These are phyloP conservation scores for Talaromyces sp. DNA, from an alignment of 2,329 filamentous ascomycete species.

Conservation along the genomic window DNA sequence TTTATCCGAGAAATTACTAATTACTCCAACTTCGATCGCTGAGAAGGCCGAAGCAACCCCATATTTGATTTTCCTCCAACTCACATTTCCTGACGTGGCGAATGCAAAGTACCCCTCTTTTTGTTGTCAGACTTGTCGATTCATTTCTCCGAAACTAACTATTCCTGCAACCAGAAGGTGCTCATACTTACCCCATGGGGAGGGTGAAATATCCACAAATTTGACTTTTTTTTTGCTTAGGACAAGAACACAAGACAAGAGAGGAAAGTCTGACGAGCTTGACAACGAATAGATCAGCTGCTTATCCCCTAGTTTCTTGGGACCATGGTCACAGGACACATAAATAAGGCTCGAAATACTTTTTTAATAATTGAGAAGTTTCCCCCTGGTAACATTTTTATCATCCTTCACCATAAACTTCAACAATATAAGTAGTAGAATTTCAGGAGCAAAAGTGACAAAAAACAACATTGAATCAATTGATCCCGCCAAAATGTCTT, in stretches of 20 bases:
- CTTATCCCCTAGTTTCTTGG: too few species aligned
- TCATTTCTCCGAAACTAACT: background rate
- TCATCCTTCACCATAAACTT: background rate
- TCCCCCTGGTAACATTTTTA: background rate
- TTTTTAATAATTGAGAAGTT: background rate
- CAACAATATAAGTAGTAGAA: background rate
- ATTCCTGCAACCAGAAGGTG: too few species aligned
- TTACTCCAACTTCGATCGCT: background rate
- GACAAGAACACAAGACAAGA: too few species aligned
- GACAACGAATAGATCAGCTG: too few species aligned
- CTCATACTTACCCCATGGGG: too few species aligned
- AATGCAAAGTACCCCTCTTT: background rate
- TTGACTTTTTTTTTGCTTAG: too few species aligned
- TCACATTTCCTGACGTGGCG: background rate
- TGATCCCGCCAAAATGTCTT: background rate
- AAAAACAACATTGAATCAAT: too few species aligned
- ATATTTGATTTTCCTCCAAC: background rate
- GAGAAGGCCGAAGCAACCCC: background rate
- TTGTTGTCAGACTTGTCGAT: background rate
- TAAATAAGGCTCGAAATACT: background rate
- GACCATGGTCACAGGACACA: background rate
- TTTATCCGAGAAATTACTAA: background rate
- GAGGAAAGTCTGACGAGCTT: too few species aligned
- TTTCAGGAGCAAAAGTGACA: background rate
- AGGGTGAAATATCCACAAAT: too few species aligned